Percentiles rank a stretch among this genome's conserved stretches.
These are phyloP conservation scores for Torulaspora microellipsoides DNA, from an alignment of 805 yeast species.

Conservation along the genomic window DNA sequence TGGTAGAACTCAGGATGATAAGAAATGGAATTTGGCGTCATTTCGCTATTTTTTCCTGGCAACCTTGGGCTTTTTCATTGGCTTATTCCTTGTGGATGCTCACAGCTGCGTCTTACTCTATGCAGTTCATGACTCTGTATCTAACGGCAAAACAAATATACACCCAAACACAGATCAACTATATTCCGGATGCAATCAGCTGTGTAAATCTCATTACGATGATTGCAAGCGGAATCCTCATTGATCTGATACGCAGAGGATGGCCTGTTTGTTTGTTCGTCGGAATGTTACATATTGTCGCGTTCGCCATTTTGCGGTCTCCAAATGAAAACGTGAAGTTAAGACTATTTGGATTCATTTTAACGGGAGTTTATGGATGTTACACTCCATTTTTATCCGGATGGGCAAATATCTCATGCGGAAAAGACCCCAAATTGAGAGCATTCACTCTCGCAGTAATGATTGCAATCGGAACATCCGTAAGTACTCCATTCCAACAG, in stretches of 20 bases:
- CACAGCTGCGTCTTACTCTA: constrained; percentile 25
- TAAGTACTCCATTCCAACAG: constrained; percentile 31
- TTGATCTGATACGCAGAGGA: constrained; percentile 24
- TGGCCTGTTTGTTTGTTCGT: constrained; percentile 14
- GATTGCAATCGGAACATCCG: constrained; percentile 23
- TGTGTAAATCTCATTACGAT: constrained; percentile 10
- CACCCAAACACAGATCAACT: constrained; percentile 15
- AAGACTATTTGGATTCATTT: constrained; percentile 24
- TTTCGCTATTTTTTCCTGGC: constrained; percentile 10
- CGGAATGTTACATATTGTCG: constrained; percentile 4
- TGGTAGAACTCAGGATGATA: constrained; percentile 5
- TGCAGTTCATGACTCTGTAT: constrained; percentile 25
- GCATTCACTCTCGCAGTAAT: constrained; percentile 28
- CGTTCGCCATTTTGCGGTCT: constrained; percentile 8
- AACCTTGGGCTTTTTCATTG: constrained; percentile 21
- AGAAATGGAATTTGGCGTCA: constrained; percentile 1
- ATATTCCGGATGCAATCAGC: constrained; percentile 12
- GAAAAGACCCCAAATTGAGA: constrained; percentile 23
- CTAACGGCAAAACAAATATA: constrained; percentile 9
- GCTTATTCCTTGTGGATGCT: constrained; percentile 28
- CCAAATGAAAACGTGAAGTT: constrained; percentile 12
- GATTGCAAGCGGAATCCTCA: constrained; percentile 18
- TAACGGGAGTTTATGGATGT: constrained; percentile 17
- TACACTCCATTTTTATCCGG: constrained; percentile 13
- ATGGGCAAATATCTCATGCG: constrained; percentile 16